Percentiles rank a stretch among this genome's conserved stretches.
phyloP scores from a whole-genome alignment of 2,329 filamentous ascomycete species.

The Fusarium sp. region DNA sequence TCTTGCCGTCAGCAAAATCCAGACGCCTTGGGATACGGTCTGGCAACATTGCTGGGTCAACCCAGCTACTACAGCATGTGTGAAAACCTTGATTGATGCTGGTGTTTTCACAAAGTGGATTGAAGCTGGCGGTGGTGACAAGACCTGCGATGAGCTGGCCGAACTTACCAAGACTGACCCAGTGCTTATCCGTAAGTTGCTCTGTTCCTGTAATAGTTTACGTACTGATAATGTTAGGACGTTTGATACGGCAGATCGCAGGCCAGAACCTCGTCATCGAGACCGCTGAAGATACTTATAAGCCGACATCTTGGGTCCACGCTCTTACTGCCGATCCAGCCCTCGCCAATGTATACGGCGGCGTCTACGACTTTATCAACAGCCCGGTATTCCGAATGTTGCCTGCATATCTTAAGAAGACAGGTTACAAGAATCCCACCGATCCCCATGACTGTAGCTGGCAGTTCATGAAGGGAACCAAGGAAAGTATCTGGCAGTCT shows the following conservation, averaged over 20 bases:
- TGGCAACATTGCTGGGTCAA: constrained; percentile 55
- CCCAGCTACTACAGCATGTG: constrained; percentile 49
- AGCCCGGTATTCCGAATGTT: constrained; percentile 49
- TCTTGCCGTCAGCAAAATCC: constrained; percentile 48
- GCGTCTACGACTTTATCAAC: constrained; percentile 51
- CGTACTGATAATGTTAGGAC: constrained; percentile 36
- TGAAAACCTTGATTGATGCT: constrained; percentile 55
- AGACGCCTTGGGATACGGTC: constrained; percentile 55
- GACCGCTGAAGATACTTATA: constrained; percentile 51
- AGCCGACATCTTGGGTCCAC: constrained; percentile 50
- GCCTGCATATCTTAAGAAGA: constrained; percentile 51
- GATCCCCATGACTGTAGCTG: constrained; percentile 50
- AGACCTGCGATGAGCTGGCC: constrained; percentile 51
- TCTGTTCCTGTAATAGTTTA: background rate
- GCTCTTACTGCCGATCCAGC: constrained; percentile 48
- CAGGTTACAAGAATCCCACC: constrained; percentile 52
- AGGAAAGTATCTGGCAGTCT: constrained; percentile 50
- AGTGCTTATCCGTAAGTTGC: constrained; percentile 48
- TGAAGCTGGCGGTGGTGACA: constrained; percentile 46
- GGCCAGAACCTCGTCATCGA: constrained; percentile 53
- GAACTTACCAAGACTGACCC: constrained; percentile 51
- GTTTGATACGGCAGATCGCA: constrained; percentile 53
- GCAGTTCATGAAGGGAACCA: constrained; percentile 48
- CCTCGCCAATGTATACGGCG: constrained; percentile 50
- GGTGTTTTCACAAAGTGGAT: constrained; percentile 54